phyloP scores from a whole-genome alignment of 2,329 filamentous ascomycete species.

The Clarireedia sp. region DNA sequence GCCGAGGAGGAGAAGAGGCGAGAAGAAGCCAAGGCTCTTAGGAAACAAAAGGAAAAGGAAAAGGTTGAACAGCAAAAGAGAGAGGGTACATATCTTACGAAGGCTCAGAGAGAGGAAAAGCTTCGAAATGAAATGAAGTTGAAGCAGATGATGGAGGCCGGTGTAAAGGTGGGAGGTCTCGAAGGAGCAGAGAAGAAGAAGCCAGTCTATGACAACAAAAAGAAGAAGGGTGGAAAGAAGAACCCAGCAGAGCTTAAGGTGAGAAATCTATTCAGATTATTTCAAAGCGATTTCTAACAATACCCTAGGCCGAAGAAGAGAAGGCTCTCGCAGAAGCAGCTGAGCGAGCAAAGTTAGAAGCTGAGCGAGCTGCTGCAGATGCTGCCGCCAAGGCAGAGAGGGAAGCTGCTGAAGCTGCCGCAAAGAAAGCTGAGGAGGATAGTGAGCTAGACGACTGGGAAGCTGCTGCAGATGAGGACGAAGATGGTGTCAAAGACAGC shows the following conservation, averaged over 20 bases:
- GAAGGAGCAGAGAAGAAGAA: constrained; percentile 53
- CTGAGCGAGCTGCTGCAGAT: constrained; percentile 57
- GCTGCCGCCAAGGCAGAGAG: constrained; percentile 53
- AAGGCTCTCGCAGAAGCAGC: constrained; percentile 70
- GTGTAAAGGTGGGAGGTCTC: constrained; percentile 61
- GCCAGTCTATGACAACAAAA: constrained; percentile 65
- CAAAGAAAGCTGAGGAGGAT: constrained; percentile 45
- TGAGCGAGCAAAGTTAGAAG: constrained; percentile 60
- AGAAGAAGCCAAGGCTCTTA: constrained; percentile 66
- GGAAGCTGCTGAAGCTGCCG: constrained; percentile 48
- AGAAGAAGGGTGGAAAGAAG: constrained; percentile 63
- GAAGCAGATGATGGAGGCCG: constrained; percentile 76
- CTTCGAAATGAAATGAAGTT: constrained; percentile 70
- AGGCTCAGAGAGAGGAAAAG: constrained; percentile 78
- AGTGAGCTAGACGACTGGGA: constrained; percentile 79
- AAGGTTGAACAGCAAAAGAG: constrained; percentile 81
- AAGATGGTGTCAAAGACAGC: constrained; percentile 80
- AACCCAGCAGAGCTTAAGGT: constrained; percentile 45
- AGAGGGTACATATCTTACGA: constrained; percentile 79
- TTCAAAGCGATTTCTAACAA: constrained; percentile 9
- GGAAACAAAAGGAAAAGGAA: constrained; percentile 82
- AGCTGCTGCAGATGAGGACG: constrained; percentile 65
- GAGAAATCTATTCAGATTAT: constrained; percentile 13
- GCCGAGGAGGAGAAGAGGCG: constrained; percentile 61
- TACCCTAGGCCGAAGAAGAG: constrained; percentile 61